Evolutionary conservation across 441 rosid species (phyloP).

Genomic region (Gossypium laxum): DNA sequence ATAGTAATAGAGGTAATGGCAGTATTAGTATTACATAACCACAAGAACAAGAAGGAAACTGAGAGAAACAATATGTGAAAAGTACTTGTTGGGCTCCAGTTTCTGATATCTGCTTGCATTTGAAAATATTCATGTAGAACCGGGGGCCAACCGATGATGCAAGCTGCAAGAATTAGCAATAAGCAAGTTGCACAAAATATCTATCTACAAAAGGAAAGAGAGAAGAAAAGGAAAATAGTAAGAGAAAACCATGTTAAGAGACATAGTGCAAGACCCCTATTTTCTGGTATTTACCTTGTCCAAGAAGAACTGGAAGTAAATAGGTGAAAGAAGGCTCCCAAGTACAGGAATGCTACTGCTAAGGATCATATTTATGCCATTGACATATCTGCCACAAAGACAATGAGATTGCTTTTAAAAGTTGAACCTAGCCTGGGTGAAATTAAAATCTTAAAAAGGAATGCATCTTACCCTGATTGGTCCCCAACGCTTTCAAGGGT

Average conservation of each 20-base stretch:
- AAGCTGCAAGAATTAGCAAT: constrained; percentile 46
- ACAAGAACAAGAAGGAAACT: neutral
- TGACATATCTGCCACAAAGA: constrained; percentile 69
- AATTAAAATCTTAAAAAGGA: constrained; percentile 12
- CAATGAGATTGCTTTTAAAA: constrained; percentile 14
- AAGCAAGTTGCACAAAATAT: neutral
- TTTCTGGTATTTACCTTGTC: constrained; percentile 59
- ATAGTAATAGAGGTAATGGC: neutral
- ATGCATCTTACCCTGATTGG: constrained; percentile 71
- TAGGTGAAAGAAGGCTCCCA: constrained; percentile 77
- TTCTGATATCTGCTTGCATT: constrained; percentile 93
- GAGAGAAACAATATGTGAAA: neutral
- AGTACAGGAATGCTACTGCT: constrained; percentile 71
- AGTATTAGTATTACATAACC: neutral
- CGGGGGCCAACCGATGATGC: constrained; percentile 97
- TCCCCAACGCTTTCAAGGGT: constrained; percentile 98
- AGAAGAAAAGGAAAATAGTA: neutral
- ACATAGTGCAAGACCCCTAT: constrained; percentile 1
- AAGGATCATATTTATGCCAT: constrained; percentile 69
- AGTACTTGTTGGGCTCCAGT: constrained; percentile 96
- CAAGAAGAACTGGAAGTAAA: constrained; percentile 87
- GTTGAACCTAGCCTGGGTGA: neutral
- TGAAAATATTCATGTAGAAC: constrained; percentile 84
- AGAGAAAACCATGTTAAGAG: constrained; percentile 4
- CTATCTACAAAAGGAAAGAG: neutral